Conservation (phyloP, 257 asterid species). For the Nyctanthes arbortristis region DNA sequence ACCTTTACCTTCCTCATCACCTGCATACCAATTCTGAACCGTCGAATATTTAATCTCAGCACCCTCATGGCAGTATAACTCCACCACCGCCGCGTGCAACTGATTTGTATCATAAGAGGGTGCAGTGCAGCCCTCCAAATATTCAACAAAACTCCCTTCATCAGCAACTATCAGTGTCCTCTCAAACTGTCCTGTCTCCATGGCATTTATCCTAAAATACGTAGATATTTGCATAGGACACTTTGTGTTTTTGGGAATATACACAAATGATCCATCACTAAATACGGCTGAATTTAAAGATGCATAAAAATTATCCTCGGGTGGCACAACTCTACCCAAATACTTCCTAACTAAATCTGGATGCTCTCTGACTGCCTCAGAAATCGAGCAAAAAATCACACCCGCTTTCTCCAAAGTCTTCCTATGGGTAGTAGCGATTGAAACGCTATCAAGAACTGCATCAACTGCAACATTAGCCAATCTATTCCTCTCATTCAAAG, state of each 20-base stretch:
- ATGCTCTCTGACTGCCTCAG: slow-evolving; percentile 49
- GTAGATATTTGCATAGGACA: slow-evolving; percentile 54
- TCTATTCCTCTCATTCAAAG: slow-evolving; percentile 82
- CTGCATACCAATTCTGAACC: slow-evolving; percentile 56
- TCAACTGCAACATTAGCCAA: slow-evolving; percentile 84
- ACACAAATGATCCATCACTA: slow-evolving; percentile 54
- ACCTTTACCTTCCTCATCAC: slow-evolving; percentile 49
- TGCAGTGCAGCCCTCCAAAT: slow-evolving; percentile 55
- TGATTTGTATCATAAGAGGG: slow-evolving; percentile 50
- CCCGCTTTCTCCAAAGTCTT: slow-evolving; percentile 45
- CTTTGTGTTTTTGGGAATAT: slow-evolving; percentile 37
- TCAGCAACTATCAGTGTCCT: slow-evolving; percentile 49
- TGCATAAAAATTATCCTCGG: slow-evolving; percentile 42
- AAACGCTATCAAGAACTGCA: slow-evolving; percentile 53
- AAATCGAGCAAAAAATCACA: slow-evolving; percentile 49
- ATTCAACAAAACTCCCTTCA: slow-evolving; percentile 41
- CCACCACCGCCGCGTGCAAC: slow-evolving; percentile 55
- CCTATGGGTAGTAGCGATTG: slow-evolving; percentile 48
- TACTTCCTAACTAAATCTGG: slow-evolving; percentile 46
- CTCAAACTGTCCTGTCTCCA: slow-evolving; percentile 56
- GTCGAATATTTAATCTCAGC: slow-evolving; percentile 50
- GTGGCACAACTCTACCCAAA: slow-evolving; percentile 43
- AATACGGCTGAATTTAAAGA: slow-evolving; percentile 51
- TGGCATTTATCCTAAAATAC: slow-evolving; percentile 46
- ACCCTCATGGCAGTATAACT: slow-evolving; percentile 38